Base-by-base conservation (phyloP, 192 early-diverging fungal genomes). In the Phlyctochytrium arcticum region DNA sequence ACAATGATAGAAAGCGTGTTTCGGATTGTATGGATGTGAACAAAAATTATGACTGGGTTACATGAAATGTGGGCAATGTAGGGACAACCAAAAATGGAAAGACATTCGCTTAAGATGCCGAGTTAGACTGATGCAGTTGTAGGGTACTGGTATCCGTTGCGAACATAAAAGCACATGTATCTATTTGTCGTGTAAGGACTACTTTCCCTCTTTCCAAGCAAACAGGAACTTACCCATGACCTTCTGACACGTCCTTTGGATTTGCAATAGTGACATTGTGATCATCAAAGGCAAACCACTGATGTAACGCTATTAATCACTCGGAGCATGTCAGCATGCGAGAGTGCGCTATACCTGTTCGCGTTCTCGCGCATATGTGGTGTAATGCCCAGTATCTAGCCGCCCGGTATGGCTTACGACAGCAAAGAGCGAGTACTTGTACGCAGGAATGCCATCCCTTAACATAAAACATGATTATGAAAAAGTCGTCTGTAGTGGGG, bases 361-460 rank as follows among this genome's bases (percentile, higher is more conserved):
- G 19, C 94, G 84, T 46, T 82, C 82, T 57, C 83, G 81, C 6
- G 87, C 90, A 69, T 83, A 93, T 26, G 90, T 88, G 3, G 87
- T 93, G 69, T 99, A 99, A 70, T 99, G 96, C 19, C 96, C 96
- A 0, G 95, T 93, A 53, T 99, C 92, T 64, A 97, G 70, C 57
- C 84, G 85, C 12, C 96, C 96, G 48, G 87, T 80, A 58, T 99
- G 96, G 48, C 90, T 90, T 35, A 98, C 86, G 15, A 99, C 90
- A 8, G 92, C 92, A 79, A 96, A 96, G 23, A 99, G 74, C 6
- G 80, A 77, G 61, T 98, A 98, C 53, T 82, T 70, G 74, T 89
- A 89, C 2, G 87, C 75, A 0, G 88, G 92, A 51, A 79, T 67
- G 21, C 73, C 64, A 55, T 80, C 77, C 36, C 68, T 76, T 36